Evolutionary conservation across 805 yeast genomes (phyloP), one percentile per base, ranked within the genome.

Genomic region (Clavispora asparagi): DNA sequence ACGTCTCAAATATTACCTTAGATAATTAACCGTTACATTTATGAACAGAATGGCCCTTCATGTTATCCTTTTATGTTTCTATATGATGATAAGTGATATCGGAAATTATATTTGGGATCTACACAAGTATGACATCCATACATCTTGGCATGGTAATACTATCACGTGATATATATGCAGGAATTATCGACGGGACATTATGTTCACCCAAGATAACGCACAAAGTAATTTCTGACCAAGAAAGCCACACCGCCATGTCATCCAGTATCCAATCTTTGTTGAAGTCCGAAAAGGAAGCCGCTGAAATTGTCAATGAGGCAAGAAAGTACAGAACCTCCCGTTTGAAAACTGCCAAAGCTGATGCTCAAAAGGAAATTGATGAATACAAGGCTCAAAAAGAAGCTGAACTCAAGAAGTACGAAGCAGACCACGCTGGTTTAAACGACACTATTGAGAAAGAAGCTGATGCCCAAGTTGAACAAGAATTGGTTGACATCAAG

Each of bases 271-370:
- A 61, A 51, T 58, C 64, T 30, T 58, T 61, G 45, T 60, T 61
- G 54, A 61, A 86, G 77, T 95, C 98, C 52, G 99, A 94, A 74
- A 89, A 87, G 71, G 92, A 88, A 60, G 98, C 99, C n/a, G 97
- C 95, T 58, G 91, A 84, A 58, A 87, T 91, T 53, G 98, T 94
- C 51, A 78, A 91, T 60, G 85, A 86, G 64, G 97, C 99, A 23
- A 87, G 98, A 76, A 78, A 83, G 58, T 49, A 85, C 73, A 88
- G 96, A 69, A 78, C 94, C 37, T 84, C 81, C 56, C 86, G 90
- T 55, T 78, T 94, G 65, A 94, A 92, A 79, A 91, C 94, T 40
- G 96, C 98, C 44, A 92, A 90, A 74, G 72, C 84, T 23, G 98
- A 94, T 65, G 99, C 99, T 32, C 85, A 89, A 53, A 71, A 76